Base-by-base conservation (phyloP, 805 yeast species). In the Ogataea allantospora region DNA sequence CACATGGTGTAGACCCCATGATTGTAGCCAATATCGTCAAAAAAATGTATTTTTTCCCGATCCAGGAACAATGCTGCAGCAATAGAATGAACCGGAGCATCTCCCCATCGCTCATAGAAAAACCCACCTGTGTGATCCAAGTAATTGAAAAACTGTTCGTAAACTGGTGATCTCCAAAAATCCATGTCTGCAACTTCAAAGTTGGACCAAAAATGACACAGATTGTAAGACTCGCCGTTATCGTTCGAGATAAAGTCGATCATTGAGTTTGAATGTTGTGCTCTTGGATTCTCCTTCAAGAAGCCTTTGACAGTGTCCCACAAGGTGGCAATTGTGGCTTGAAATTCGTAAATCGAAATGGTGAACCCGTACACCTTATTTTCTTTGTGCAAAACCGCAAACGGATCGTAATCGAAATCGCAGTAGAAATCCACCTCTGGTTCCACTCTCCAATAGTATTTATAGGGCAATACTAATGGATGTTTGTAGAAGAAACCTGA, bases 101-200 rank as follows among this genome's bases (percentile, higher is more conserved):
- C 96, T 14, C 96, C 96, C 95, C 95, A 87, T 48, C 96, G 71
- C 64, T 87, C 93, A 55, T 84, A 83, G 58, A 77, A 85, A 58
- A 85, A 85, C 1, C 95, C 95, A 40, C 95, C 95, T 3, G 74
- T 58, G 31, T 60, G 43, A 55, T 85, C 95, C 30, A 85, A 65
- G 55, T 65, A 65, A 15, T 82, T 67, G 56, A 84, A 84, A 61
- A 73, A 83, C 7, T 71, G 66, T 30, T 69, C 66, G 61, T 83
- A 84, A 14, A 71, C 68, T 24, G 68, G 59, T 0, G 77, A 66
- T 47, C 88, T 67, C 75, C 80, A 80, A 44, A 84, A 75, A 35
- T 79, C 81, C 54, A 84, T 67, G 42, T 81, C 82, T 2, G 84
- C 93, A 38, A 84, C 67, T 63, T 83, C 88, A 48, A 82, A 83